Percentiles rank a stretch among this genome's conserved stretches.
phyloP scores from a whole-genome alignment of 352 stramenopile genomes.

The Phytophthora pistaciae region DNA sequence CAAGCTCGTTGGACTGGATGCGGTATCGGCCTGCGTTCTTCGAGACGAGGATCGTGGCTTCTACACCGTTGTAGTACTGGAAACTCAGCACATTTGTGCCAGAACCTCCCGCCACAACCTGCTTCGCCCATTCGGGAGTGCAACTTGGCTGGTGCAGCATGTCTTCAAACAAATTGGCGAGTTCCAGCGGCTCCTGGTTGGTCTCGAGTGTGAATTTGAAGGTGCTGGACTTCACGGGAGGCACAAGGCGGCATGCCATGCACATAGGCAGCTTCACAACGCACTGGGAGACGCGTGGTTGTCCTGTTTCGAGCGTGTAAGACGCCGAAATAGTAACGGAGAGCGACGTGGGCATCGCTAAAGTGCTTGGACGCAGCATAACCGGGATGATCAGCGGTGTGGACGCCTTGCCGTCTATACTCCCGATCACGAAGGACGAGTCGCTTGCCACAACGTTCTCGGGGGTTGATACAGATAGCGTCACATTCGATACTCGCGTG shows the following conservation, averaged over 20 bases:
- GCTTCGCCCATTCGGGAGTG: slow-evolving; percentile 75
- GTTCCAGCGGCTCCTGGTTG: slow-evolving; percentile 79
- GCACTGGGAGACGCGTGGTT: slow-evolving; percentile 75
- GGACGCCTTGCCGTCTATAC: slow-evolving; percentile 69
- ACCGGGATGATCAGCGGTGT: slow-evolving; percentile 76
- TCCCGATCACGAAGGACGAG: slow-evolving; percentile 73
- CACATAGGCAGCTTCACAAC: slow-evolving; percentile 80
- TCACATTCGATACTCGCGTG: slow-evolving; percentile 78
- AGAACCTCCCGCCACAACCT: slow-evolving; percentile 56
- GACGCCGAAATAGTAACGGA: slow-evolving; percentile 71
- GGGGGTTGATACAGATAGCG: slow-evolving; percentile 71
- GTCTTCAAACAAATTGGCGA: slow-evolving; percentile 86
- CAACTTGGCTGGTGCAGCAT: slow-evolving; percentile 85
- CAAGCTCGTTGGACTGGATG: slow-evolving; percentile 88
- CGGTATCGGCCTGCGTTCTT: slow-evolving; percentile 91
- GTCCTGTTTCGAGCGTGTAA: slow-evolving; percentile 77
- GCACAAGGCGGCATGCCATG: slow-evolving; percentile 73
- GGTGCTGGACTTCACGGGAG: slow-evolving; percentile 79
- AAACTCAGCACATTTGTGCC: slow-evolving; percentile 88
- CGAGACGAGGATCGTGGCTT: slow-evolving; percentile 90
- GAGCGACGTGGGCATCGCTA: slow-evolving; percentile 72
- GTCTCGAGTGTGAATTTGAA: slow-evolving; percentile 93
- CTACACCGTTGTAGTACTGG: slow-evolving; percentile 89
- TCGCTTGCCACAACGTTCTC: slow-evolving; percentile 71
- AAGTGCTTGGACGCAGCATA: slow-evolving; percentile 52